phyloP scores from a whole-genome alignment of 768 basidiomycete genomes.

The Neoboletus magnificus region DNA sequence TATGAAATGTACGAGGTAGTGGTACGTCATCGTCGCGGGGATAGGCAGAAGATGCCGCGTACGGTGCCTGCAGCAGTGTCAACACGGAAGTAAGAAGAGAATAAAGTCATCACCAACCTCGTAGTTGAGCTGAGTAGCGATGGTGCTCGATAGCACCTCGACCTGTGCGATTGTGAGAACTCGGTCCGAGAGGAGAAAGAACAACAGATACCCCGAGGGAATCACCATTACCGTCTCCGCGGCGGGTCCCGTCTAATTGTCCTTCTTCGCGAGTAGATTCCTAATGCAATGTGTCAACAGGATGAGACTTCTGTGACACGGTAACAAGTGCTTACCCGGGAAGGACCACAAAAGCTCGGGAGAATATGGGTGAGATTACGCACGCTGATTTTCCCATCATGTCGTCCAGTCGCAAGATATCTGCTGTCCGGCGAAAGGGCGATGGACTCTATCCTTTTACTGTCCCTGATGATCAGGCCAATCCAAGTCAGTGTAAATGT shows the following conservation, averaged over 20 bases:
- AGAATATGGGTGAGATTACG: not conserved
- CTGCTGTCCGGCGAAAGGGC: not conserved
- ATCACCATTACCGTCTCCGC: not conserved
- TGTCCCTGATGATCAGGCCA: not conserved
- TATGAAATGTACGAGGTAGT: not conserved
- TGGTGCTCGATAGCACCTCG: not conserved
- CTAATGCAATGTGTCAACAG: not conserved
- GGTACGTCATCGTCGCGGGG: not conserved
- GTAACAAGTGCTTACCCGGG: not conserved
- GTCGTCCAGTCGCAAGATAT: not conserved
- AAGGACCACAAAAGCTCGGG: not conserved
- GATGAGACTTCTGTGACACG: not conserved
- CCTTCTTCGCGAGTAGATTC: not conserved
- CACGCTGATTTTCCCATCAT: not conserved
- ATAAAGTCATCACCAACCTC: not conserved
- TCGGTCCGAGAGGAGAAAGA: not conserved
- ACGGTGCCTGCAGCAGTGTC: not conserved
- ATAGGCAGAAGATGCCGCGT: not conserved
- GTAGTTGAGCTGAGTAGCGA: not conserved
- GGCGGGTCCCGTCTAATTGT: not conserved
- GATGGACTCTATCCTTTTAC: not conserved
- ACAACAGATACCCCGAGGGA: not conserved
- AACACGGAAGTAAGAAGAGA: not conserved
- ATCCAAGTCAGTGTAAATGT: not conserved
- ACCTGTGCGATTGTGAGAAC: not conserved